phyloP scores from a whole-genome alignment of 108 stramenopile genomes.

The Cyclostephanos tholiformis region DNA sequence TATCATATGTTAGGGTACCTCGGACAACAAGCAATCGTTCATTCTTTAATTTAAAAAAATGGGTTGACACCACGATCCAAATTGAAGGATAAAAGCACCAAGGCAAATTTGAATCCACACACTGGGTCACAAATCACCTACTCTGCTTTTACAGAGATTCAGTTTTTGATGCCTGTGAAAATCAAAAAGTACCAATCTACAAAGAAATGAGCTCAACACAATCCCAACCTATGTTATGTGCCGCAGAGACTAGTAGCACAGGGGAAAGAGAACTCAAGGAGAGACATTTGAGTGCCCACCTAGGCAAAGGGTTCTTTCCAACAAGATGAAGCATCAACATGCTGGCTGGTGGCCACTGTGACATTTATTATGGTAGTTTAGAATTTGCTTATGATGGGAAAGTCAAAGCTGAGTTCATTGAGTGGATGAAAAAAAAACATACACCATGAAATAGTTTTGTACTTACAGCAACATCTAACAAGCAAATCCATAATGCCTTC shows the following conservation, averaged over 20 bases:
- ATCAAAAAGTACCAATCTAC: neutral
- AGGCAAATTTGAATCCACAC: neutral
- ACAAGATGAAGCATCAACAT: too few relatives aligned
- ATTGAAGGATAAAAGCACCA: too few relatives aligned
- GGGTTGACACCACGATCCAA: too few relatives aligned
- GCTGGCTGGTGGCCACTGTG: neutral
- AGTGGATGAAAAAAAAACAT: too few relatives aligned
- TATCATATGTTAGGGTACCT: too few relatives aligned
- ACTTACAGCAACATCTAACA: neutral
- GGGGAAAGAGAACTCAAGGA: conserved; percentile 1
- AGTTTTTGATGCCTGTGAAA: neutral
- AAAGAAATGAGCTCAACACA: neutral
- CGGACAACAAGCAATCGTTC: too few relatives aligned
- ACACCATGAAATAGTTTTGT: too few relatives aligned
- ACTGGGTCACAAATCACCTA: neutral
- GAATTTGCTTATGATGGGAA: neutral
- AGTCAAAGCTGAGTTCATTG: too few relatives aligned
- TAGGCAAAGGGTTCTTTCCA: neutral
- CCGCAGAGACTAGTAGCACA: neutral
- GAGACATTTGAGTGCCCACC: neutral
- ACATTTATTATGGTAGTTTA: neutral
- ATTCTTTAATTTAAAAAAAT: too few relatives aligned
- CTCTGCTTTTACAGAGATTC: neutral
- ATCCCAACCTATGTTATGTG: too few relatives aligned
- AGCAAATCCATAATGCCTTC: neutral